A percentile compares a stretch with the other conserved stretches of the same genome.
phyloP scores from a whole-genome alignment of 306 rosid species.

The Cucurbita ficifolia region DNA sequence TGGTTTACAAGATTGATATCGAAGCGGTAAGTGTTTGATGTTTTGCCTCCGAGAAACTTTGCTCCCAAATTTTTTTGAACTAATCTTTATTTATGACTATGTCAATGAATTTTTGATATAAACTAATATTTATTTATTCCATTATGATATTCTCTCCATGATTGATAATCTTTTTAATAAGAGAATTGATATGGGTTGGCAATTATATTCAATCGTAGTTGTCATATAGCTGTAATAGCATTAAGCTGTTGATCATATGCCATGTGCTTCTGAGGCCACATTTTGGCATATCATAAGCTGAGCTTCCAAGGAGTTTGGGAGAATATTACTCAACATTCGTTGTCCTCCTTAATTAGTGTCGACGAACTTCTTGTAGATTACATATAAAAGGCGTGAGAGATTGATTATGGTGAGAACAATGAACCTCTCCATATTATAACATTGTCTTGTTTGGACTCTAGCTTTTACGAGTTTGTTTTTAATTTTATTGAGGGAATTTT shows the following conservation, averaged over 20 bases:
- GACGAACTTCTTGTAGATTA: neutral
- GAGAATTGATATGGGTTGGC: slow-evolving; percentile 4
- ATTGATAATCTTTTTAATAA: neutral
- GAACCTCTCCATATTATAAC: neutral
- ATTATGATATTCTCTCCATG: neutral
- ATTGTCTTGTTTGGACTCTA: neutral
- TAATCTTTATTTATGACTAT: neutral
- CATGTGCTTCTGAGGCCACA: slow-evolving; percentile 1
- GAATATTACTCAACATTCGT: neutral
- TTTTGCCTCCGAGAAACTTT: neutral
- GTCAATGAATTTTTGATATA: neutral
- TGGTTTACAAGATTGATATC: slow-evolving; percentile 86
- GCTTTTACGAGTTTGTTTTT: neutral
- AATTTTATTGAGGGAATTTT: neutral
- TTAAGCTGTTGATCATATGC: slow-evolving; percentile 14
- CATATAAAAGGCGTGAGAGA: neutral
- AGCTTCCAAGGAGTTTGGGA: neutral
- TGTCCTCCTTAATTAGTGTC: neutral
- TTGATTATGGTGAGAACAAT: neutral
- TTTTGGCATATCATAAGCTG: neutral
- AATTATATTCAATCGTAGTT: slow-evolving; percentile 17
- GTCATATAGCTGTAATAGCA: slow-evolving; percentile 10
- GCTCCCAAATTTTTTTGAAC: too few relatives aligned
- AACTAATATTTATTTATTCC: neutral
- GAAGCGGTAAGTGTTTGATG: slow-evolving; percentile 64